Evolutionary conservation across 345 rosid genomes (phyloP), one percentile per base, ranked within the genome.

Genomic region (Salix purpurea): DNA sequence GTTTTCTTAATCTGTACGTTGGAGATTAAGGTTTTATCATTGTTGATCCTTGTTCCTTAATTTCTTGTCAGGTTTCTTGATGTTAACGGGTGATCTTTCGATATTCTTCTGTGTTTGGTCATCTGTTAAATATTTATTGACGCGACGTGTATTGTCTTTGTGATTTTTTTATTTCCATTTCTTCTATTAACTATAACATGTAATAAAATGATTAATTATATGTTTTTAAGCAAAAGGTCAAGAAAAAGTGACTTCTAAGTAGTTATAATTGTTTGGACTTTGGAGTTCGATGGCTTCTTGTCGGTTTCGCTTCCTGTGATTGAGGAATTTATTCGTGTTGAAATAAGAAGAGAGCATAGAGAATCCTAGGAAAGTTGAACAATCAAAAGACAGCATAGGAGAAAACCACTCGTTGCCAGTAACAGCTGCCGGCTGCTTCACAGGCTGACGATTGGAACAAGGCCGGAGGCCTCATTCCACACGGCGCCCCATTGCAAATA

Each of bases 161-260:
- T 24, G n/a, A 13, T 65, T 36, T 19, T 61, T 15, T n/a, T 42
- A 16, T 40, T 15, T 37, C 15, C 26, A 10, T 10, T 10, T 48
- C 7, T 16, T 19, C 14, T 16, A 58, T 62, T 46, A 23, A 44
- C 50, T 3, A 44, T 44, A 14, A 13, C 16, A 44, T 44, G 15
- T 44, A 44, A 44, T 14, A 13, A 44, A 44, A 44, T 44, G 16
- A 44, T 44, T 44, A 44, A 13, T 13, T 3, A 46, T 46, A 37
- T 30, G 36, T 6, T 58, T 61, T 2, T 40, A 76, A 76, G 74
- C 68, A 68, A 60, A 70, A 42, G 16, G 19, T 4, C 9, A 39
- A 46, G 40, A 40, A 30, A 30, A 76, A 42, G 73, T 40, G 56
- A 69, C 75, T 42, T 50, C 62, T 42, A 72, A 82, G 74, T 42